phyloP scores from a whole-genome alignment of 257 asterid genomes.

The Coffea eugenioides region DNA sequence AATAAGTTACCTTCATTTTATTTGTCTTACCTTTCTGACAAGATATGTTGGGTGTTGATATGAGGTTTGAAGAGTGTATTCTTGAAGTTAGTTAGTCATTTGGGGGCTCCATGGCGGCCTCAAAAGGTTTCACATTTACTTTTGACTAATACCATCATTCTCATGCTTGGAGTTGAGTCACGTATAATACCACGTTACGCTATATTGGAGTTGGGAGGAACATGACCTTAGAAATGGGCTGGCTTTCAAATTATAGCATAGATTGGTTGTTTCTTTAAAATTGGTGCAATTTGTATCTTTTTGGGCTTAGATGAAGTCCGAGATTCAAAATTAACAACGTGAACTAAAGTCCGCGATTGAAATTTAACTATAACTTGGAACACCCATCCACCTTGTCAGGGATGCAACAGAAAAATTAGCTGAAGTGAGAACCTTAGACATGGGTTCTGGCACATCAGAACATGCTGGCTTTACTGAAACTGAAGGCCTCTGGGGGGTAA shows the following conservation, averaged over 20 bases:
- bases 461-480: conserved; percentile 28
- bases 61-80: too few species aligned
- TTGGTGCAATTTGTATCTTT: not conserved
- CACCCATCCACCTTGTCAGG: conserved; percentile 28
- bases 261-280: not conserved
- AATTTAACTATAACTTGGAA: not conserved
- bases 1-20: too few species aligned
- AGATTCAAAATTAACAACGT: too few species aligned
- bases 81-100: too few species aligned
- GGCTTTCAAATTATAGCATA: not conserved
- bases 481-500: conserved; percentile 19
- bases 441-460: conserved; percentile 5
- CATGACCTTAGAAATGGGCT: not conserved
- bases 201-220: not conserved
- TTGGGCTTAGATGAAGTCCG: not conserved
- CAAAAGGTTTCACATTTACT: not conserved
- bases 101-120: too few species aligned
- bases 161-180: not conserved
- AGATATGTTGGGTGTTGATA: not conserved
- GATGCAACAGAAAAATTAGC: conserved; percentile 30
- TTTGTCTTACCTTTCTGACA: not conserved
- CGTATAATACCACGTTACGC: too few species aligned
- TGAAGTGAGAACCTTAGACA: conserved; percentile 25
- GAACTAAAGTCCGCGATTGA: too few species aligned
- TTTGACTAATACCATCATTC: too few species aligned